Conservation (phyloP, 2,329 filamentous ascomycete species). For the Trichoderma aggressivum region DNA sequence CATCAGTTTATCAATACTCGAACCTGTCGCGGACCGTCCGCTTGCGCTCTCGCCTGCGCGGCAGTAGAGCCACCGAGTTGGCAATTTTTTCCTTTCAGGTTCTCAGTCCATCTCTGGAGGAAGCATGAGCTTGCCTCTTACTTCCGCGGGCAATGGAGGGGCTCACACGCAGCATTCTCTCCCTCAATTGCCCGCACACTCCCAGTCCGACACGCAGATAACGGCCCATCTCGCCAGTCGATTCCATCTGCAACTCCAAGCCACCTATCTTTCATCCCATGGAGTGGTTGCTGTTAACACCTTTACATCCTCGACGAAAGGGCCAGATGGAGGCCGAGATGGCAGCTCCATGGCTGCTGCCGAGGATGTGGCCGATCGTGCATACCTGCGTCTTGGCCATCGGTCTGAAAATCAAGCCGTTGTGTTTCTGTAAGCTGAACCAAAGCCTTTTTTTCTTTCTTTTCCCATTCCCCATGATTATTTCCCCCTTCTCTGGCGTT, state of each 20-base stretch:
- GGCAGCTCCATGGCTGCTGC: slow-evolving; percentile 90
- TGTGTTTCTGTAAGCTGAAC: slow-evolving; percentile 75
- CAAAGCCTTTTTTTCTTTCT: not conserved
- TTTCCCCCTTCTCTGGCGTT: not conserved
- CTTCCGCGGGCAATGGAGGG: slow-evolving; percentile 47
- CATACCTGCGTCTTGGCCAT: slow-evolving; percentile 79
- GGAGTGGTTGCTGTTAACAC: slow-evolving; percentile 91
- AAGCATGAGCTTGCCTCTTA: slow-evolving; percentile 51
- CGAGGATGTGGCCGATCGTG: slow-evolving; percentile 84
- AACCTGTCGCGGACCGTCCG: not conserved
- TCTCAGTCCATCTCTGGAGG: slow-evolving; percentile 46
- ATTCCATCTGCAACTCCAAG: slow-evolving; percentile 88
- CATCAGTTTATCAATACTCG: not conserved
- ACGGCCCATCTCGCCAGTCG: slow-evolving; percentile 81
- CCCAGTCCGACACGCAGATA: slow-evolving; percentile 73
- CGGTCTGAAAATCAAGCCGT: slow-evolving; percentile 91
- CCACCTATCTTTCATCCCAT: slow-evolving; percentile 84
- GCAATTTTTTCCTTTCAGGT: not conserved
- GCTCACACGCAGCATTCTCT: slow-evolving; percentile 81
- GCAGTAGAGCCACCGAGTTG: not conserved
- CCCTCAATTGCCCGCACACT: slow-evolving; percentile 80
- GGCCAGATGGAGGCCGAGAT: slow-evolving; percentile 84
- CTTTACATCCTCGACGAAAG: slow-evolving; percentile 83
- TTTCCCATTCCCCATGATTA: not conserved
- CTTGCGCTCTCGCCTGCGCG: not conserved